A percentile compares a stretch with the other conserved stretches of the same genome.
These are phyloP conservation scores for Aspergillus quadrilineatus DNA, from an alignment of 2,329 filamentous ascomycete genomes.

Conservation along the genomic window DNA sequence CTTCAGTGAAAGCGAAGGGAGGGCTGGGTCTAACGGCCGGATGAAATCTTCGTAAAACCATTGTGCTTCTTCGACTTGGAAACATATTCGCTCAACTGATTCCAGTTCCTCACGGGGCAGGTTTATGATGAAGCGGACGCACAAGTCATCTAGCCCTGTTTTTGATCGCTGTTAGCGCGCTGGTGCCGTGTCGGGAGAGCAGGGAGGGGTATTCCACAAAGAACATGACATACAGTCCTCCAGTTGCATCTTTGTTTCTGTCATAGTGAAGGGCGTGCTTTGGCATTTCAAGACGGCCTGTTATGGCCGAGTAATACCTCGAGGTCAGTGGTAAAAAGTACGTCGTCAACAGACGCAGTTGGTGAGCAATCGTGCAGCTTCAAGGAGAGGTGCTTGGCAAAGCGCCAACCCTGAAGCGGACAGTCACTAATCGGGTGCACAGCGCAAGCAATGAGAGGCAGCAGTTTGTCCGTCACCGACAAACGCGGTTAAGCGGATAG, in stretches of 20 bases:
- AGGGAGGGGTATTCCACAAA: background rate
- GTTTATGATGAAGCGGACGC: constrained; percentile 97
- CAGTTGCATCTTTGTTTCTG: constrained; percentile 76
- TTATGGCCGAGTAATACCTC: constrained; percentile 25
- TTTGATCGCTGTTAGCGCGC: constrained; percentile 24
- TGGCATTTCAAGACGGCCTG: constrained; percentile 57
- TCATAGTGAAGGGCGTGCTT: constrained; percentile 63
- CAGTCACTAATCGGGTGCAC: background rate
- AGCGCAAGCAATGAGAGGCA: background rate
- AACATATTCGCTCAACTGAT: constrained; percentile 91
- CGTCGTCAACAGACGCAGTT: constrained; percentile 19
- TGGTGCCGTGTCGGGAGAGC: constrained; percentile 7
- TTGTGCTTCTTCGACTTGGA: constrained; percentile 98
- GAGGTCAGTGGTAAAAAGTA: constrained; percentile 21
- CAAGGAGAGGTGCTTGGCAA: constrained; percentile 28
- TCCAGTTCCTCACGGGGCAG: constrained; percentile 86
- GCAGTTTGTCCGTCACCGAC: constrained; percentile 6
- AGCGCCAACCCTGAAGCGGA: constrained; percentile 28
- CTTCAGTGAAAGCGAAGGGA: constrained; percentile 82
- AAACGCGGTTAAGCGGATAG: constrained; percentile 1
- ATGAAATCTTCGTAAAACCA: constrained; percentile 99
- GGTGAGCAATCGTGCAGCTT: constrained; percentile 26
- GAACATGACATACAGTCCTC: constrained; percentile 70
- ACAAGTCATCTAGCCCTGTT: constrained; percentile 91
- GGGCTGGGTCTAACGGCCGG: constrained; percentile 76